phyloP scores from a whole-genome alignment of 306 rosid genomes.

The Neltuma alba region DNA sequence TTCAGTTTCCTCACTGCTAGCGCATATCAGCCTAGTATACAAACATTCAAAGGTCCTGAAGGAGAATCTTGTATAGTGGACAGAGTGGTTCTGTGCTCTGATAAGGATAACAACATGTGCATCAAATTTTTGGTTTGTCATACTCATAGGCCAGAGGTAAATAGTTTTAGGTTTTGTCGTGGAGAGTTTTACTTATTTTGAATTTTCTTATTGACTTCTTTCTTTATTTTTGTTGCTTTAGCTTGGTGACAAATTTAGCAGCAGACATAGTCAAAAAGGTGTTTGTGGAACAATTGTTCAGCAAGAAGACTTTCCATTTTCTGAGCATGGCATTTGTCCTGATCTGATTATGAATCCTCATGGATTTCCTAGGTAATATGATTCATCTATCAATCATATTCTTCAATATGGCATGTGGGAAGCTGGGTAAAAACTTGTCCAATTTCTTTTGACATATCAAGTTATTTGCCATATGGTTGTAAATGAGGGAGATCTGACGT shows the following conservation, averaged over 20 bases:
- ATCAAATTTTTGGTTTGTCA: conserved; percentile 77
- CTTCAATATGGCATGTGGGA: not conserved
- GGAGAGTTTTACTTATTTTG: conserved; percentile 7
- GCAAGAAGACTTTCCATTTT: conserved; percentile 95
- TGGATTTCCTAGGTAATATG: conserved; percentile 85
- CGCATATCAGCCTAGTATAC: conserved; percentile 48
- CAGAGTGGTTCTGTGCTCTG: conserved; percentile 80
- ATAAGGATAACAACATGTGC: conserved; percentile 67
- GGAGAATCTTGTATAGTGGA: conserved; percentile 86
- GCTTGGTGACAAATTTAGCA: conserved; percentile 98
- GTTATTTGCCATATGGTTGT: not conserved
- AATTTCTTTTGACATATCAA: not conserved
- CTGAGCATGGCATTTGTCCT: conserved; percentile 96
- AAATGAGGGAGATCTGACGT: not conserved
- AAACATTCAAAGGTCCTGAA: conserved; percentile 65
- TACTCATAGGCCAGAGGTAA: conserved; percentile 97
- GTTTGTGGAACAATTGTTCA: conserved; percentile 93
- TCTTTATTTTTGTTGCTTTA: conserved; percentile 37
- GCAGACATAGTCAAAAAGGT: conserved; percentile 99
- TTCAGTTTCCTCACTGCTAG: conserved; percentile 44
- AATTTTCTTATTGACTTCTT: conserved; percentile 26
- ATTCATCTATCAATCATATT: conserved; percentile 11
- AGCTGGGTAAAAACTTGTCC: not conserved
- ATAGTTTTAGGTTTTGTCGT: conserved; percentile 27
- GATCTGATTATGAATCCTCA: conserved; percentile 98